Percentiles rank a stretch among this genome's conserved stretches.
Evolutionary conservation across 2,329 filamentous ascomycete species (phyloP).

Genomic region (Metarhizium sp.): DNA sequence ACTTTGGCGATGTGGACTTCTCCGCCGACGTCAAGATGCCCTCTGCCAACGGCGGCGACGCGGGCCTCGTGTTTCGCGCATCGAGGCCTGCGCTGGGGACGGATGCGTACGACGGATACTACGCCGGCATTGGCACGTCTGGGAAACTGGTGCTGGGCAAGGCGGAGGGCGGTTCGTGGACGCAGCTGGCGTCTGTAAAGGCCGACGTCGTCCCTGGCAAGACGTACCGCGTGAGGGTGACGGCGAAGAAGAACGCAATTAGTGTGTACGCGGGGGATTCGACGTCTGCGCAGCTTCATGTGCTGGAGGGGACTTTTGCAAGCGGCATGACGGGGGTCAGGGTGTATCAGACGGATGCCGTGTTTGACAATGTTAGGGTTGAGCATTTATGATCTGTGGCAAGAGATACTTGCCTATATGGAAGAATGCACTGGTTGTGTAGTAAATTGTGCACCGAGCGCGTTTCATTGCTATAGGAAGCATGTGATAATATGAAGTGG

Average conservation of each 20-base stretch:
- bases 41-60: constrained; percentile 12
- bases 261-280: constrained; percentile 9
- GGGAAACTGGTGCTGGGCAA: constrained; percentile 16
- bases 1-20: constrained; percentile 24
- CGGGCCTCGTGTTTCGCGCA: constrained; percentile 27
- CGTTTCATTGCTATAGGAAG: no score
- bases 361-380: constrained; percentile 13
- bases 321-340: constrained; percentile 12
- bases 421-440: no score
- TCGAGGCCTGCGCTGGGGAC: constrained; percentile 8
- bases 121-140: constrained; percentile 19
- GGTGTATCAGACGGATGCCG: constrained; percentile 9
- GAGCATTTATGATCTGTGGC: neutral
- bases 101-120: constrained; percentile 15
- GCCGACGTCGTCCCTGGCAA: constrained; percentile 5
- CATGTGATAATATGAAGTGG: no score
- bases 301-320: constrained; percentile 6
- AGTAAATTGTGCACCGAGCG: no score
- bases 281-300: constrained; percentile 5
- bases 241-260: constrained; percentile 7
- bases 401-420: no score
- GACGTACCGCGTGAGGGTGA: constrained; percentile 7
- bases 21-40: constrained; percentile 17
- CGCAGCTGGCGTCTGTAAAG: constrained; percentile 1
- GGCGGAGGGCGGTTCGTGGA: constrained; percentile 6